Evolutionary conservation across 192 early-diverging fungal genomes (phyloP).

Genomic region (Chytriomyces hyalinus): DNA sequence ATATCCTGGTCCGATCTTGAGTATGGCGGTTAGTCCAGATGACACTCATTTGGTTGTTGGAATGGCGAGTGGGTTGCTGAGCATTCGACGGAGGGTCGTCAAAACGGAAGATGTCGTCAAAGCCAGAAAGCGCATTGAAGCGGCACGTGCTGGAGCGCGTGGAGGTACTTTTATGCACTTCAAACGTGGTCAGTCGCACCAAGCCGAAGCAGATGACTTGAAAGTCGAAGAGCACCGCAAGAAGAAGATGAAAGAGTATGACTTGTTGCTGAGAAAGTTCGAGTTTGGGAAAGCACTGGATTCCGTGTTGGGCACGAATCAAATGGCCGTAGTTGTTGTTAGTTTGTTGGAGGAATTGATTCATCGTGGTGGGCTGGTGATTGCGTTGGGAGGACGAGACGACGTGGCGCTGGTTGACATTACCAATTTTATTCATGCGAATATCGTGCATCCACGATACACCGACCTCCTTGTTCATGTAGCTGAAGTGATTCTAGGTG

Average conservation of each 20-base stretch:
- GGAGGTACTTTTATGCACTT: constrained; percentile 77
- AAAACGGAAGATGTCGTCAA: constrained; percentile 70
- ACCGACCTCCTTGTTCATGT: constrained; percentile 79
- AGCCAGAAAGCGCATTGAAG: constrained; percentile 50
- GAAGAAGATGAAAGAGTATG: constrained; percentile 75
- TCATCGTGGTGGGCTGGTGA: constrained; percentile 78
- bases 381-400: constrained; percentile 84
- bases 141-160: constrained; percentile 33
- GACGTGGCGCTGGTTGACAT: constrained; percentile 86
- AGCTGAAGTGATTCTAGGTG: constrained; percentile 74
- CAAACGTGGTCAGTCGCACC: constrained; percentile 63
- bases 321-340: constrained; percentile 61
- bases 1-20: constrained; percentile 89
- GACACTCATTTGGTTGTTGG: constrained; percentile 89
- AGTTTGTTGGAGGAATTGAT: constrained; percentile 89
- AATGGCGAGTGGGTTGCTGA: constrained; percentile 88
- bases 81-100: constrained; percentile 81
- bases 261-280: constrained; percentile 82
- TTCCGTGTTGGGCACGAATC: constrained; percentile 70
- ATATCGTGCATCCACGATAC: constrained; percentile 83
- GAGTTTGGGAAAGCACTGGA: constrained; percentile 90
- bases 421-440: constrained; percentile 77
- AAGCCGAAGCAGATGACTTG: constrained; percentile 70
- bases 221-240: constrained; percentile 71
- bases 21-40: constrained; percentile 88